phyloP scores from a whole-genome alignment of 2,329 filamentous ascomycete species.

The Trichoderma arundinaceum region DNA sequence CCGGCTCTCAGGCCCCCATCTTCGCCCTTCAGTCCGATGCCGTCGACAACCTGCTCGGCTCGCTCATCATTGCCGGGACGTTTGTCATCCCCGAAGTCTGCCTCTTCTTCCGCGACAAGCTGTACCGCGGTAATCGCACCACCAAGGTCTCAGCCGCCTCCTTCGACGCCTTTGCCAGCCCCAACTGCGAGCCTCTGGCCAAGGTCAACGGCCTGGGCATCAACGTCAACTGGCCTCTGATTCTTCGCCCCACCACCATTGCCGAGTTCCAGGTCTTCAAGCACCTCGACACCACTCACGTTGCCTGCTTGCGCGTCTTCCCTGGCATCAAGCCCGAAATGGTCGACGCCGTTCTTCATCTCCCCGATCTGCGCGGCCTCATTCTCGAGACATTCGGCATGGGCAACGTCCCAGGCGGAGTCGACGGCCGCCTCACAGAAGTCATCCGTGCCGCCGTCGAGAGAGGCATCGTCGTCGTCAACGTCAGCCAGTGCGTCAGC shows the following conservation, averaged over 20 bases:
- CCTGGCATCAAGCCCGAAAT: conserved; percentile 93
- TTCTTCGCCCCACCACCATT: conserved; percentile 75
- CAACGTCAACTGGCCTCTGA: conserved; percentile 78
- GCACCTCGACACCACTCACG: conserved; percentile 82
- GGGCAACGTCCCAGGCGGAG: conserved; percentile 84
- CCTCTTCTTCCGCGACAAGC: conserved; percentile 89
- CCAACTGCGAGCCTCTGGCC: conserved; percentile 83
- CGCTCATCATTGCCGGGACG: conserved; percentile 86
- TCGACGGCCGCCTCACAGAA: conserved; percentile 77
- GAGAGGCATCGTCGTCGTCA: conserved; percentile 84
- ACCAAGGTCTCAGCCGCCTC: conserved; percentile 87
- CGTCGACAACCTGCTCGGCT: conserved; percentile 86
- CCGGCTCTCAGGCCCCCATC: conserved; percentile 83
- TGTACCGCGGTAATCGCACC: conserved; percentile 86
- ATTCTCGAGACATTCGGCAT: conserved; percentile 93
- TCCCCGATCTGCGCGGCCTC: conserved; percentile 78
- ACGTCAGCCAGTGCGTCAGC: conserved; percentile 85
- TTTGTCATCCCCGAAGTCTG: conserved; percentile 94
- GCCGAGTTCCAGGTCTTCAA: conserved; percentile 76
- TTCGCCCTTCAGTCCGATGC: conserved; percentile 90
- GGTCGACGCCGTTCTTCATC: conserved; percentile 80
- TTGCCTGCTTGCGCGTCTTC: conserved; percentile 87
- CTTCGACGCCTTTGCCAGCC: conserved; percentile 86
- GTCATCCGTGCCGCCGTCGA: conserved; percentile 78
- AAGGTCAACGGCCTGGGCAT: conserved; percentile 81